phyloP scores from a whole-genome alignment of 805 yeast species.

The Pichia rugopelliculosa region DNA sequence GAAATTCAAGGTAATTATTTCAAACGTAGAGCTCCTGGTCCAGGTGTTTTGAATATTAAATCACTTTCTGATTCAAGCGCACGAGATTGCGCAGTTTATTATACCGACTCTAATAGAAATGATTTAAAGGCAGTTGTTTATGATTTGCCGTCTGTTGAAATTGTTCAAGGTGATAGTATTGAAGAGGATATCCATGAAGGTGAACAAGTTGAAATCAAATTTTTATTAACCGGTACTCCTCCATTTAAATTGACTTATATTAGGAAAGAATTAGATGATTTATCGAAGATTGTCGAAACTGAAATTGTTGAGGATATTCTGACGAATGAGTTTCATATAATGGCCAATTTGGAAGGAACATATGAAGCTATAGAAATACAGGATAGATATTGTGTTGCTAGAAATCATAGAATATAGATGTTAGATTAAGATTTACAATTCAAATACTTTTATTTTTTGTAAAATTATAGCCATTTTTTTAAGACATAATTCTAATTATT shows the following conservation, averaged over 20 bases:
- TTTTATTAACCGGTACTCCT: conserved; percentile 79
- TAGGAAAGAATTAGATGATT: conserved; percentile 41
- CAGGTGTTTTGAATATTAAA: conserved; percentile 66
- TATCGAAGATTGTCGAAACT: conserved; percentile 38
- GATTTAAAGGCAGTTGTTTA: conserved; percentile 31
- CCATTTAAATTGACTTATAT: conserved; percentile 86
- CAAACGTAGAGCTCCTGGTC: conserved; percentile 67
- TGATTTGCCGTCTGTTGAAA: conserved; percentile 67
- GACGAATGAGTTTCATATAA: conserved; percentile 59
- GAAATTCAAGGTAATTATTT: conserved; percentile 33
- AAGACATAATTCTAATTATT: not conserved
- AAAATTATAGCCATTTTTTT: not conserved
- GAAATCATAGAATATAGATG: conserved; percentile 17
- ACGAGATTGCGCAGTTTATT: conserved; percentile 62
- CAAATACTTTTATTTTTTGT: not conserved
- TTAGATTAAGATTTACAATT: not conserved
- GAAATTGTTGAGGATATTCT: conserved; percentile 62
- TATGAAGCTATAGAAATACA: conserved; percentile 88
- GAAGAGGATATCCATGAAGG: conserved; percentile 89
- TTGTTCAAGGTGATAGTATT: conserved; percentile 67
- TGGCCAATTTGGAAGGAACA: conserved; percentile 83
- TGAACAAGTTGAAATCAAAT: conserved; percentile 81
- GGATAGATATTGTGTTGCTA: conserved; percentile 66
- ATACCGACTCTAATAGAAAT: conserved; percentile 28
- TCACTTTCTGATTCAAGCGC: conserved; percentile 69